Conservation (phyloP, 192 early-diverging fungal genomes). For the Rhizophagus sp. region DNA sequence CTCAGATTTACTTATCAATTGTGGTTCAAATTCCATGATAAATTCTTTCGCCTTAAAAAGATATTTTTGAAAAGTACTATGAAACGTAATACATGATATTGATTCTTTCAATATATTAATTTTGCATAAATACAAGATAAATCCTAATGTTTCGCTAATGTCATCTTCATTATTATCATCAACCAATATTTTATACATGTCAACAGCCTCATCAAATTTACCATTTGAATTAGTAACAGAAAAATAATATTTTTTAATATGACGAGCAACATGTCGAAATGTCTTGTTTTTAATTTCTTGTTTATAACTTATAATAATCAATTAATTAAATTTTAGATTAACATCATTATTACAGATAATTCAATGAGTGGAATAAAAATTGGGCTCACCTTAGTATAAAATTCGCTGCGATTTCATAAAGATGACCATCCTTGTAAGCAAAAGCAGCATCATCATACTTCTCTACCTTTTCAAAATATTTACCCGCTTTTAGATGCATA, state of each 20-base stretch:
- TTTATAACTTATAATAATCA: background rate
- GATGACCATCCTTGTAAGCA: background rate
- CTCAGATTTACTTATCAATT: background rate
- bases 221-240: background rate
- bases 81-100: background rate
- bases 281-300: background rate
- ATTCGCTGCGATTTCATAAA: background rate
- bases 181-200: background rate
- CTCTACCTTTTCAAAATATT: constrained; percentile 13
- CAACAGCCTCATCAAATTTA: background rate
- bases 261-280: background rate
- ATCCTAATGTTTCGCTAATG: background rate
- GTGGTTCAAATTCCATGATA: background rate
- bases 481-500: background rate
- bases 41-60: background rate
- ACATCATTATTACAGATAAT: background rate
- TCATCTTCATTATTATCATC: background rate
- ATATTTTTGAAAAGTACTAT: background rate
- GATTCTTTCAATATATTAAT: background rate
- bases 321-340: background rate
- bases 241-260: background rate
- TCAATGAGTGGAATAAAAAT: no score
- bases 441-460: constrained; percentile 16
- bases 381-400: constrained; percentile 21
- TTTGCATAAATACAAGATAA: background rate